Conservation (phyloP, 2,329 filamentous ascomycete genomes). For the Daldinia sp. region DNA sequence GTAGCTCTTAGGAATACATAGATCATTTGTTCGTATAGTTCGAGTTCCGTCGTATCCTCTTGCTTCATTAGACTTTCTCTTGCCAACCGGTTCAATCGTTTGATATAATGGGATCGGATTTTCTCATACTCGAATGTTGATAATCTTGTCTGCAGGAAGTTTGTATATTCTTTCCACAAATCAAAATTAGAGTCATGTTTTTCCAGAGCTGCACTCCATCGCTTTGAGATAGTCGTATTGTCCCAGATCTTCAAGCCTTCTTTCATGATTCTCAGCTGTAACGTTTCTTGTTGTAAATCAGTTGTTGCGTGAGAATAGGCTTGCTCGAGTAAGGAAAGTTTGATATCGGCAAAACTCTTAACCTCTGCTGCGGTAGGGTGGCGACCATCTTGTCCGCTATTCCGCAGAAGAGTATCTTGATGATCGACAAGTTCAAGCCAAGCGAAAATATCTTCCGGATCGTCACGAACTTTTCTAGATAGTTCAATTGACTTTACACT, state of each 20-base stretch:
- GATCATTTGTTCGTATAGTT: slow-evolving; percentile 61
- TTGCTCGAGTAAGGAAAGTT: slow-evolving; percentile 82
- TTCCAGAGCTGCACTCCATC: slow-evolving; percentile 73
- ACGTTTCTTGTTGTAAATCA: slow-evolving; percentile 64
- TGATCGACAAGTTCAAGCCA: slow-evolving; percentile 86
- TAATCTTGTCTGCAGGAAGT: slow-evolving; percentile 78
- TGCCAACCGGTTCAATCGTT: slow-evolving; percentile 63
- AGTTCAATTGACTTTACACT: slow-evolving; percentile 71
- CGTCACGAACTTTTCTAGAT: slow-evolving; percentile 70
- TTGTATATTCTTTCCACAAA: slow-evolving; percentile 80
- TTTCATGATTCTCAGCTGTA: slow-evolving; percentile 77
- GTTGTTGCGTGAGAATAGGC: slow-evolving; percentile 71
- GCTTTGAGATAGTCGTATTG: slow-evolving; percentile 66
- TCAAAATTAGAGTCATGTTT: slow-evolving; percentile 68
- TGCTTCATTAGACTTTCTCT: slow-evolving; percentile 39
- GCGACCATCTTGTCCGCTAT: slow-evolving; percentile 60
- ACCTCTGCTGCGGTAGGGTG: slow-evolving; percentile 70
- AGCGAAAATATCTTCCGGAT: slow-evolving; percentile 74
- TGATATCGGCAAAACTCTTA: slow-evolving; percentile 80
- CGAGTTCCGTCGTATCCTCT: slow-evolving; percentile 20
- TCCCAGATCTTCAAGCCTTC: slow-evolving; percentile 84
- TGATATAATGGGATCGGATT: slow-evolving; percentile 69
- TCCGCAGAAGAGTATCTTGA: slow-evolving; percentile 75
- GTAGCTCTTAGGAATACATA: slow-evolving; percentile 83
- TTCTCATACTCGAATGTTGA: slow-evolving; percentile 75